phyloP scores from a whole-genome alignment of 768 basidiomycete species.

The Sarcomyxa edulis region DNA sequence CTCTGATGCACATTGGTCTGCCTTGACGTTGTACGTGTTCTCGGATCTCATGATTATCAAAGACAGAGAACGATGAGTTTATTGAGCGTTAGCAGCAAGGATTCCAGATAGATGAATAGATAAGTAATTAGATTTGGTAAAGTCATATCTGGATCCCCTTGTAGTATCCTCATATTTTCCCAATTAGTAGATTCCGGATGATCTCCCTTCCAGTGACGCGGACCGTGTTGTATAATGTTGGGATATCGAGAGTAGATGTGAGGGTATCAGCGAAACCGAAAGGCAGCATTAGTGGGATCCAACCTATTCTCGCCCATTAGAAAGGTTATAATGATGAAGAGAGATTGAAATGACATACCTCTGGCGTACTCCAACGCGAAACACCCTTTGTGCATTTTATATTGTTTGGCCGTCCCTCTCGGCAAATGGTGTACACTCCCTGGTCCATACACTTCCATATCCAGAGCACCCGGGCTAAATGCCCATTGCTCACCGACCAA shows the following conservation, averaged over 20 bases:
- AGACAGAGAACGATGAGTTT: no score
- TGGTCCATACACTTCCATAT: constrained; percentile 80
- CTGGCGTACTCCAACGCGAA: constrained; percentile 94
- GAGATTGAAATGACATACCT: constrained; percentile 43
- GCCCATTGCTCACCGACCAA: constrained; percentile 94
- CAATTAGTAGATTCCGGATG: constrained; percentile 70
- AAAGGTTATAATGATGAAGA: background rate
- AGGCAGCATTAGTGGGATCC: constrained; percentile 96
- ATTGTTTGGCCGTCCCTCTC: constrained; percentile 87
- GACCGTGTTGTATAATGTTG: constrained; percentile 74
- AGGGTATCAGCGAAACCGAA: constrained; percentile 87
- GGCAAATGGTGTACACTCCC: constrained; percentile 84
- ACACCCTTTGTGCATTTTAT: constrained; percentile 95
- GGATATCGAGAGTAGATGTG: constrained; percentile 84
- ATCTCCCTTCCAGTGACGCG: constrained; percentile 82
- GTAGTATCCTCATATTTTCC: no score
- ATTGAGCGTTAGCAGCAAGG: no score
- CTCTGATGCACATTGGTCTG: no score
- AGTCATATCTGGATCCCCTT: no score
- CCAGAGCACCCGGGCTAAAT: constrained; percentile 70
- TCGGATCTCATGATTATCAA: no score
- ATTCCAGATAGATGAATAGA: no score
- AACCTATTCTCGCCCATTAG: constrained; percentile 50
- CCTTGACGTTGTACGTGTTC: no score
- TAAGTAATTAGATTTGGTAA: no score